Evolutionary conservation across 2,329 filamentous ascomycete genomes (phyloP), one percentile per base, ranked within the genome.

Genomic region (Talaromyces atroroseus): DNA sequence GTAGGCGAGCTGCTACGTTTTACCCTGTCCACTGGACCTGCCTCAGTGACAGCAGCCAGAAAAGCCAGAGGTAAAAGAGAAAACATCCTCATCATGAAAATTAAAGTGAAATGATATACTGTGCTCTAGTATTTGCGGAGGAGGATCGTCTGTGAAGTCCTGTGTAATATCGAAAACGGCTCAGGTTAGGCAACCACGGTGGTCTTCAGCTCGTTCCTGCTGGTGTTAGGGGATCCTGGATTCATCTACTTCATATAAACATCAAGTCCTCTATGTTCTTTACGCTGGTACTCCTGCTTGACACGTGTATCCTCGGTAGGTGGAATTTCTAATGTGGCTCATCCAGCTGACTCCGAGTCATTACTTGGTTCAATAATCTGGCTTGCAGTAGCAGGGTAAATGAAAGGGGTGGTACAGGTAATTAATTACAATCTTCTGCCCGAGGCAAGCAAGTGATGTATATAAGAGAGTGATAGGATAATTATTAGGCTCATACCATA

Each of bases 221-320:
- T 40, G n/a, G 16, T 8, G 16, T n/a, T 38, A 6, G 5, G 36
- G 16, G 24, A 34, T 23, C 14, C 42, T 40, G 36, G 6, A 14
- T 40, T 40, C 36, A 40, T 40, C 36, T 24, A 8, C 11, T 5
- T 6, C 26, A 52, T 52, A 52, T 52, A 52, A 45, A 24, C 2
- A 24, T 45, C 21, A 12, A 5, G 2, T 36, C 49, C 6, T 11
- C 3, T 24, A 1, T 24, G 2, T 12, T 16, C 6, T 5, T 34
- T 29, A 29, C 11, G 16, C 18, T 29, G n/a, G 7, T 8, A 11
- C 38, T 23, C 6, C 36, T 34, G 12, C 12, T 18, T 45, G 14
- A 40, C 49, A 52, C 40, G 44, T 52, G 50, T 52, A 52, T 26
- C 40, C 50, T 52, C 50, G 50, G 50, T 36, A 45, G 10, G 29